Percentiles rank a stretch among this genome's conserved stretches.
Evolutionary conservation across 495 filamentous ascomycete species (phyloP).

Genomic region (Podospora pseudopauciseta): DNA sequence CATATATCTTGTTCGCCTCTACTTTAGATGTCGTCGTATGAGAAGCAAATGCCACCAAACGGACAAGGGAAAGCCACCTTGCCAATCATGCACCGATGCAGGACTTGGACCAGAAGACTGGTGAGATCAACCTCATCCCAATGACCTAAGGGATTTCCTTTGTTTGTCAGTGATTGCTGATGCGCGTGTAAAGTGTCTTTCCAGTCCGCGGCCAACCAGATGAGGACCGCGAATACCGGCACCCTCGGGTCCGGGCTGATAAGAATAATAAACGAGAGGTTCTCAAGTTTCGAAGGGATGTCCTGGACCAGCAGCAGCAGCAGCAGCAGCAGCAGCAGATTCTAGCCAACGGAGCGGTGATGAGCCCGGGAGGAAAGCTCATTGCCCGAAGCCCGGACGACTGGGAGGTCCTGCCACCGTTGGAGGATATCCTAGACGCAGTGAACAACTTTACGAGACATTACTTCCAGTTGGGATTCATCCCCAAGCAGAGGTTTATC

Average conservation of each 20-base stretch:
- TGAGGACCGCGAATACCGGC: slow-evolving; percentile 44
- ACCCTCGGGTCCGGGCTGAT: slow-evolving; percentile 43
- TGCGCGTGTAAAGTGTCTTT: slow-evolving; percentile 35
- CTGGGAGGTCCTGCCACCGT: slow-evolving; percentile 43
- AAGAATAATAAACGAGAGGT: slow-evolving; percentile 38
- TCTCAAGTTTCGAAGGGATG: slow-evolving; percentile 37
- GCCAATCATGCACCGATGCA: slow-evolving; percentile 42
- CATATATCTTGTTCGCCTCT: background rate
- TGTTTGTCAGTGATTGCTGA: background rate
- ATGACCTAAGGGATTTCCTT: slow-evolving; percentile 10
- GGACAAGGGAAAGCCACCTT: slow-evolving; percentile 42
- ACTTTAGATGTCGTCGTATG: slow-evolving; percentile 46
- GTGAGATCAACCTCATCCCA: slow-evolving; percentile 26
- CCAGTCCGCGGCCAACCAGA: slow-evolving; percentile 44
- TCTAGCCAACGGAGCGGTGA: slow-evolving; percentile 11
- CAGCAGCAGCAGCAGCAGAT: slow-evolving; percentile 19
- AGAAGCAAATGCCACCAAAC: slow-evolving; percentile 46
- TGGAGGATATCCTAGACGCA: slow-evolving; percentile 42
- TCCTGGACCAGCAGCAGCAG: slow-evolving; percentile 28
- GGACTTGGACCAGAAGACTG: slow-evolving; percentile 41
- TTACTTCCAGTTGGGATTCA: slow-evolving; percentile 52
- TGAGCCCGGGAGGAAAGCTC: slow-evolving; percentile 3
- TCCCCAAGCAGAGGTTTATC: slow-evolving; percentile 48
- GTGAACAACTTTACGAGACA: slow-evolving; percentile 44
- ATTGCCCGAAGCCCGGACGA: slow-evolving; percentile 33